A percentile compares a stretch with the other conserved stretches of the same genome.
These are phyloP conservation scores for Thelonectria discophora DNA, from an alignment of 2,329 filamentous ascomycete species.

Conservation along the genomic window DNA sequence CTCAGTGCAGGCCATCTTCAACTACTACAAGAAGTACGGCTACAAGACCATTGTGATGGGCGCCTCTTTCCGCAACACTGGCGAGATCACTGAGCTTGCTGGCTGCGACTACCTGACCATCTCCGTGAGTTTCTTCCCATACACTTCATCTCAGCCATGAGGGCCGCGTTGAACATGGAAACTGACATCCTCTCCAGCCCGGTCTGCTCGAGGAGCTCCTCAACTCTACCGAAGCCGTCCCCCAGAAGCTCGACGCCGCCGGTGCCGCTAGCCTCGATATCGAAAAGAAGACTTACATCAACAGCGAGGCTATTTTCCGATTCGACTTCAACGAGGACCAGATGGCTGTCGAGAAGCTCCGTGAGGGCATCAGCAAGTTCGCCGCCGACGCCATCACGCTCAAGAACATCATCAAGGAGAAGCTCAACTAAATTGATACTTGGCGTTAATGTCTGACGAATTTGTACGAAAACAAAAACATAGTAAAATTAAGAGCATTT, in stretches of 20 bases:
- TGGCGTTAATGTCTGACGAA: slow-evolving; percentile 17
- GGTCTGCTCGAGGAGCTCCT: slow-evolving; percentile 92
- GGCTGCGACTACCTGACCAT: slow-evolving; percentile 99
- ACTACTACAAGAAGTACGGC: slow-evolving; percentile 99
- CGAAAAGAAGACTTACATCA: slow-evolving; percentile 89
- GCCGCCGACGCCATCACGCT: slow-evolving; percentile 94
- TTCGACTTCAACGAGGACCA: slow-evolving; percentile 99
- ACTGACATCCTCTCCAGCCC: slow-evolving; percentile 63
- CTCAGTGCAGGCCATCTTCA: slow-evolving; percentile 93
- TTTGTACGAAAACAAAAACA: slow-evolving; percentile 10
- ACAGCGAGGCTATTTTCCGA: slow-evolving; percentile 89
- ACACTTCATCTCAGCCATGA: background rate
- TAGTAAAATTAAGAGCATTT: slow-evolving; percentile 14
- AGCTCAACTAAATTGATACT: slow-evolving; percentile 66
- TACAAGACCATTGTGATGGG: slow-evolving; percentile 99
- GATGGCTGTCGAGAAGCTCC: slow-evolving; percentile 99
- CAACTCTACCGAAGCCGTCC: slow-evolving; percentile 82
- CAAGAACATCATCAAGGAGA: slow-evolving; percentile 89
- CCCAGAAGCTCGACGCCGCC: slow-evolving; percentile 88
- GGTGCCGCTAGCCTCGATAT: slow-evolving; percentile 75
- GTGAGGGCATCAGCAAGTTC: slow-evolving; percentile 99
- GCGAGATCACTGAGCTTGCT: slow-evolving; percentile 97
- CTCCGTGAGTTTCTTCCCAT: slow-evolving; percentile 68
- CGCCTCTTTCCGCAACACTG: slow-evolving; percentile 94
- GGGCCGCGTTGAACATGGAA: background rate